These are phyloP conservation scores for Stygiomarasmius scandens DNA, from an alignment of 1,284 basidiomycete genomes.

Conservation along the genomic window DNA sequence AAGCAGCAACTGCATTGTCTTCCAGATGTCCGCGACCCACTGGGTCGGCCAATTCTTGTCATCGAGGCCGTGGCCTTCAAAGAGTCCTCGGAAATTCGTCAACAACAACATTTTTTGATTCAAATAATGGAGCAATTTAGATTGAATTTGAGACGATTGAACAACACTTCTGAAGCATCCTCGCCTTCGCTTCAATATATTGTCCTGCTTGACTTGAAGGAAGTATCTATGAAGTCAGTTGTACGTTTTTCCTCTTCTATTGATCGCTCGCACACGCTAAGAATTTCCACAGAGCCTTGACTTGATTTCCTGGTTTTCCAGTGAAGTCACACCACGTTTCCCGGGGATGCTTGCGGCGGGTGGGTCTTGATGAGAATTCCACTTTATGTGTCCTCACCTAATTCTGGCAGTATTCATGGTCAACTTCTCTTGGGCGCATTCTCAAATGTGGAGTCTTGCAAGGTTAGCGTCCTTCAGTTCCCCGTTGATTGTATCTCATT, in stretches of 20 bases:
- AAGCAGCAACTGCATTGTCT: constrained; percentile 49
- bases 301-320: constrained; percentile 62
- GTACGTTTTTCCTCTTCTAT: constrained; percentile 46
- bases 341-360: constrained; percentile 79
- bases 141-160: constrained; percentile 49
- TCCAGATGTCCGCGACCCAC: constrained; percentile 56
- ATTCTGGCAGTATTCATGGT: constrained; percentile 63
- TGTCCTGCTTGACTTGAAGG: constrained; percentile 67
- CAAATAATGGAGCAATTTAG: constrained; percentile 58
- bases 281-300: constrained; percentile 52
- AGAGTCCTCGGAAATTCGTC: constrained; percentile 29
- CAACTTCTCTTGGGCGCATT: constrained; percentile 84
- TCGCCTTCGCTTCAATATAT: constrained; percentile 64
- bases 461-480: constrained; percentile 49
- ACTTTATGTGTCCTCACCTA: background rate
- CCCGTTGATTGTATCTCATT: constrained; percentile 13
- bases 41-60: constrained; percentile 65
- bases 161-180: constrained; percentile 31
- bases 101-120: constrained; percentile 45
- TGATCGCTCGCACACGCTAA: constrained; percentile 3
- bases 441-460: constrained; percentile 74
- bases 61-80: constrained; percentile 43
- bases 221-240: constrained; percentile 57
- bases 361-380: constrained; percentile 32
- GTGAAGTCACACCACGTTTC: constrained; percentile 70